Evolutionary conservation across 805 yeast species (phyloP).

Genomic region (Candida dendrica): DNA sequence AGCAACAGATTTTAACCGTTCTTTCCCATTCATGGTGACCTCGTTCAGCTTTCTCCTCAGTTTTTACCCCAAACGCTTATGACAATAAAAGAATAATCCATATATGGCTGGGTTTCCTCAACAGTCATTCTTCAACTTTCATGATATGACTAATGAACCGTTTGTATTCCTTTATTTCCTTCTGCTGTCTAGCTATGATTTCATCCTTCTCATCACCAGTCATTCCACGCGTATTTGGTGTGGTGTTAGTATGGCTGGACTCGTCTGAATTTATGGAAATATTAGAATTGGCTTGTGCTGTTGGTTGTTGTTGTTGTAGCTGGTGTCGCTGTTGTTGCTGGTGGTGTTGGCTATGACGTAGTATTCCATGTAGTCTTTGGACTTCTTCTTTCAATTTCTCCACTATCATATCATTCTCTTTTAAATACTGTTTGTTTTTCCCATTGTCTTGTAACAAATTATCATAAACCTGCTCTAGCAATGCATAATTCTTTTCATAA

Average conservation of each 20-base stretch:
- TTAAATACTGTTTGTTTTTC: not conserved
- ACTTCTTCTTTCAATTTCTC: not conserved
- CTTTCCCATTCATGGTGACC: too few species aligned
- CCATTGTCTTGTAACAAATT: constrained; percentile 4
- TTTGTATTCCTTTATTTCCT: constrained; percentile 17
- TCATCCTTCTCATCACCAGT: not conserved
- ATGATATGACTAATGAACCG: constrained; percentile 17
- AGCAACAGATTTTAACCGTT: too few species aligned
- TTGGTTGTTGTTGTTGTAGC: not conserved
- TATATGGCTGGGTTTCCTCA: too few species aligned
- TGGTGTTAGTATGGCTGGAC: too few species aligned
- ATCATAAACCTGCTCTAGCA: constrained; percentile 15
- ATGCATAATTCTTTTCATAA: constrained; percentile 17
- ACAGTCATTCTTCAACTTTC: constrained; percentile 9
- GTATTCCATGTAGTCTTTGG: not conserved
- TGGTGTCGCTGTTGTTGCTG: not conserved
- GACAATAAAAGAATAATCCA: too few species aligned
- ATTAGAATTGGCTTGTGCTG: not conserved
- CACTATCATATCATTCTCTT: constrained; percentile 5
- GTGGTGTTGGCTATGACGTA: not conserved
- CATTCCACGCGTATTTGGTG: too few species aligned
- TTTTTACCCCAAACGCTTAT: too few species aligned
- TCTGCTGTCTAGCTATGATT: constrained; percentile 7
- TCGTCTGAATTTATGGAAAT: too few species aligned
- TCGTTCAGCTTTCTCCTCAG: too few species aligned